Conservation (phyloP, 2,329 filamentous ascomycete genomes). For the Nothomitra cinnamomea region DNA sequence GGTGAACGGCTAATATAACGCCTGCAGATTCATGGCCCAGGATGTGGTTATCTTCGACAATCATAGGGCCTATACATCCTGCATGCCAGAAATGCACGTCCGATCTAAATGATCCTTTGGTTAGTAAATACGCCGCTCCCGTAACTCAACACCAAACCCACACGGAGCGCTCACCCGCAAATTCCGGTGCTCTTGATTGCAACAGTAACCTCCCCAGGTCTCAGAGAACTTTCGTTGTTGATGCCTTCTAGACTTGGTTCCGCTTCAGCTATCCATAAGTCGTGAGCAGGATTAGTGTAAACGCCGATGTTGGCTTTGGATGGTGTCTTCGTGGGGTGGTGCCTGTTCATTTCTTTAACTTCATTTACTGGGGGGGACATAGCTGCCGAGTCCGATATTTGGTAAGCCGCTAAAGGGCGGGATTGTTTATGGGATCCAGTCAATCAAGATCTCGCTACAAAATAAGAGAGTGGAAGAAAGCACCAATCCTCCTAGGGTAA, state of each 20-base stretch:
- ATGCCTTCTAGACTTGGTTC: slow-evolving; percentile 62
- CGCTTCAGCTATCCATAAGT: slow-evolving; percentile 74
- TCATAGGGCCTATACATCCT: slow-evolving; percentile 90
- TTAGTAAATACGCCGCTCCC: slow-evolving; percentile 6
- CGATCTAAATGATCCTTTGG: slow-evolving; percentile 37
- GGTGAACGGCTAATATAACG: slow-evolving; percentile 60
- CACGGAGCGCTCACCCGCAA: slow-evolving; percentile 49
- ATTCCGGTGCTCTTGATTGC: slow-evolving; percentile 91
- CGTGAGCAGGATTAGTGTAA: slow-evolving; percentile 84
- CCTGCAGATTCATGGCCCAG: slow-evolving; percentile 90
- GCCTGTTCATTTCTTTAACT: background rate
- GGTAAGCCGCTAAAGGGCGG: too few relatives aligned
- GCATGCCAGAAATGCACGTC: slow-evolving; percentile 97
- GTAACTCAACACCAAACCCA: background rate
- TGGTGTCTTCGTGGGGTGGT: slow-evolving; percentile 29
- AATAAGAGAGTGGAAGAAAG: too few relatives aligned
- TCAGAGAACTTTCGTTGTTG: slow-evolving; percentile 47
- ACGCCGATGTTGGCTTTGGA: slow-evolving; percentile 61
- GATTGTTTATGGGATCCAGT: too few relatives aligned
- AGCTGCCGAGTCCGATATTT: too few relatives aligned
- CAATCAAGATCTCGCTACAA: too few relatives aligned
- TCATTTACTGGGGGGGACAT: background rate
- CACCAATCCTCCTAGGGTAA: too few relatives aligned
- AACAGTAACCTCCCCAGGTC: slow-evolving; percentile 70
- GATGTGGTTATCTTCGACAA: slow-evolving; percentile 75